phyloP scores from a whole-genome alignment of 257 asterid genomes.

The Asclepias syriaca region DNA sequence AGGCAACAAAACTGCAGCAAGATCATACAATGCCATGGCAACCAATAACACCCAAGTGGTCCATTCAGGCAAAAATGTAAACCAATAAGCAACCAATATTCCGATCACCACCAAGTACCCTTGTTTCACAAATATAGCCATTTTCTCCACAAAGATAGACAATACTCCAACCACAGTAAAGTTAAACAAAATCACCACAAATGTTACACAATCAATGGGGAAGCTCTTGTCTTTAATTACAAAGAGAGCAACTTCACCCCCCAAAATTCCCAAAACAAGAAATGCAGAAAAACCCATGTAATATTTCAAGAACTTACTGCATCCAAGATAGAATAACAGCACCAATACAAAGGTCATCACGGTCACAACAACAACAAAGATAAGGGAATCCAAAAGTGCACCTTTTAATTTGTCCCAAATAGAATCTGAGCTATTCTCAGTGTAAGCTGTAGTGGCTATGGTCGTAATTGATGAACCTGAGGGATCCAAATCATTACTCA shows the following conservation, averaged over 20 bases:
- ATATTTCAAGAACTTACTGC: constrained; percentile 92
- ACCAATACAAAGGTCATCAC: constrained; percentile 76
- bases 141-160: constrained; percentile 67
- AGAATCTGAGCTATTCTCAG: constrained; percentile 72
- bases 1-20: constrained; percentile 93
- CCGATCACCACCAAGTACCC: constrained; percentile 83
- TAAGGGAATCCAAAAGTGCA: constrained; percentile 82
- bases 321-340: constrained; percentile 76
- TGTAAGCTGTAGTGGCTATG: constrained; percentile 75
- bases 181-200: constrained; percentile 56
- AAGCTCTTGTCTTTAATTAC: constrained; percentile 48
- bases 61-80: constrained; percentile 96
- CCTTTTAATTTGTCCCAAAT: constrained; percentile 91
- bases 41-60: constrained; percentile 93
- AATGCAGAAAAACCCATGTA: constrained; percentile 93
- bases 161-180: constrained; percentile 77
- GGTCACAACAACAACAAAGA: constrained; percentile 77
- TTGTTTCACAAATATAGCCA: constrained; percentile 70
- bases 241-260: constrained; percentile 68
- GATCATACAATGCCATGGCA: constrained; percentile 95
- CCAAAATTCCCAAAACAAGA: constrained; percentile 83
- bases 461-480: constrained; percentile 37
- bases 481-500: constrained; percentile 44
- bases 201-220: constrained; percentile 70
- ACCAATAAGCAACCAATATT: constrained; percentile 92